A percentile compares a stretch with the other conserved stretches of the same genome.
Evolutionary conservation across 148 eudicot genomes (phyloP).

Genomic region (Rheum nobile): DNA sequence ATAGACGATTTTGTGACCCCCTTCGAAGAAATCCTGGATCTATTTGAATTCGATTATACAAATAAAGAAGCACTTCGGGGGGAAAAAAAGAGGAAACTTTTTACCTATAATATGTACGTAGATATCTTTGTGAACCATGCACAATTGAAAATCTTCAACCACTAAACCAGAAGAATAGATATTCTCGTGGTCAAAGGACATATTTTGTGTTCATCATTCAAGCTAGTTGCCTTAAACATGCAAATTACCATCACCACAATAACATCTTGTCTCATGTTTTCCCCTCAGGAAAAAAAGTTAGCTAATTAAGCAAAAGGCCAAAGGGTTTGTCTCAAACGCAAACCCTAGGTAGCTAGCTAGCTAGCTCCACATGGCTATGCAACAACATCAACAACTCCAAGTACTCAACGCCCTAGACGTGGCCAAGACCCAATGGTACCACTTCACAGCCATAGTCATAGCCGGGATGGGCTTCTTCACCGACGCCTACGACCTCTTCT

Average conservation of each 20-base stretch:
- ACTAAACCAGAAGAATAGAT: too few relatives aligned
- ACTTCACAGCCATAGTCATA: constrained; percentile 50
- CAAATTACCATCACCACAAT: not conserved
- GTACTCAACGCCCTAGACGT: constrained; percentile 46
- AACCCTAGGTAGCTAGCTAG: not conserved
- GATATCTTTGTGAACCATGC: too few relatives aligned
- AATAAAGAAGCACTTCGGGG: too few relatives aligned
- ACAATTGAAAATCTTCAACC: too few relatives aligned
- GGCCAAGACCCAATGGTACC: constrained; percentile 66
- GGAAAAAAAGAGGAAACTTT: too few relatives aligned
- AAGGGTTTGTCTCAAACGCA: not conserved
- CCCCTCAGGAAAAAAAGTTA: not conserved
- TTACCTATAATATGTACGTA: too few relatives aligned
- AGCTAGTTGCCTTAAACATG: not conserved
- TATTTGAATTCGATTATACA: too few relatives aligned
- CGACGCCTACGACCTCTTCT: constrained; percentile 58
- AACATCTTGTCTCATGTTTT: not conserved
- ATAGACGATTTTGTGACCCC: too few relatives aligned
- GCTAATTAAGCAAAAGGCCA: not conserved
- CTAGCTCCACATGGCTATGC: constrained; percentile 20
- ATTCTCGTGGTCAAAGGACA: not conserved
- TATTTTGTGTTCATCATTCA: not conserved
- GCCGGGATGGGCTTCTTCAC: constrained; percentile 71
- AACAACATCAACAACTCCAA: constrained; percentile 19
- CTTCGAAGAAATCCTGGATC: too few relatives aligned